phyloP scores from a whole-genome alignment of 805 yeast genomes.

The Metschnikowia henanensis region DNA sequence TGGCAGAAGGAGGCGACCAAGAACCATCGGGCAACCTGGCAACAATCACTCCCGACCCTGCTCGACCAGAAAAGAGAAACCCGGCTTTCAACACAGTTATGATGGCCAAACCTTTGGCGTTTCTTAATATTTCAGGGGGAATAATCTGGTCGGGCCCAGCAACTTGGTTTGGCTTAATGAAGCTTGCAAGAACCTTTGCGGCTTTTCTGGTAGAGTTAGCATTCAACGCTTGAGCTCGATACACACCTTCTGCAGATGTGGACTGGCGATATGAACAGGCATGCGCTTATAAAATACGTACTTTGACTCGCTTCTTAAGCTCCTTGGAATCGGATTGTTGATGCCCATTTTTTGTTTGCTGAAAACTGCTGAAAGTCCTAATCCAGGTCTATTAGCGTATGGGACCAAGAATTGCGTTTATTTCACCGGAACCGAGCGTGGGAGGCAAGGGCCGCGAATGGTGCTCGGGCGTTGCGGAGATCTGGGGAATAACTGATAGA shows the following conservation, averaged over 20 bases:
- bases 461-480: neutral
- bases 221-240: neutral
- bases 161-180: constrained; percentile 92
- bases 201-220: constrained; percentile 61
- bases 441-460: constrained; percentile 2
- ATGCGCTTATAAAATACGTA: constrained; percentile 40
- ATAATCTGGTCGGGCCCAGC: constrained; percentile 86
- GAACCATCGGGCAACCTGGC: constrained; percentile 92
- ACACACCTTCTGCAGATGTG: too few species aligned
- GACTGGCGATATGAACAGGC: too few species aligned
- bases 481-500: constrained; percentile 8
- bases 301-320: constrained; percentile 83
- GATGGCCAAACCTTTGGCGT: constrained; percentile 91
- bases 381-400: neutral
- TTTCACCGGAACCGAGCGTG: too few species aligned
- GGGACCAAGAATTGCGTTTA: too few species aligned
- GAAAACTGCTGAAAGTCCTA: neutral
- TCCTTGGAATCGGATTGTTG: constrained; percentile 94
- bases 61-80: constrained; percentile 92
- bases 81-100: constrained; percentile 97
- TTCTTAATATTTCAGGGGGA: constrained; percentile 82
- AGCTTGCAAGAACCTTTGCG: constrained; percentile 85
- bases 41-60: constrained; percentile 95
- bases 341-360: constrained; percentile 41
- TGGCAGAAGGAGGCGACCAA: constrained; percentile 98